A percentile compares a stretch with the other conserved stretches of the same genome.
These are phyloP conservation scores for Colletotrichum agaves DNA, from an alignment of 2,329 filamentous ascomycete species.

Conservation along the genomic window DNA sequence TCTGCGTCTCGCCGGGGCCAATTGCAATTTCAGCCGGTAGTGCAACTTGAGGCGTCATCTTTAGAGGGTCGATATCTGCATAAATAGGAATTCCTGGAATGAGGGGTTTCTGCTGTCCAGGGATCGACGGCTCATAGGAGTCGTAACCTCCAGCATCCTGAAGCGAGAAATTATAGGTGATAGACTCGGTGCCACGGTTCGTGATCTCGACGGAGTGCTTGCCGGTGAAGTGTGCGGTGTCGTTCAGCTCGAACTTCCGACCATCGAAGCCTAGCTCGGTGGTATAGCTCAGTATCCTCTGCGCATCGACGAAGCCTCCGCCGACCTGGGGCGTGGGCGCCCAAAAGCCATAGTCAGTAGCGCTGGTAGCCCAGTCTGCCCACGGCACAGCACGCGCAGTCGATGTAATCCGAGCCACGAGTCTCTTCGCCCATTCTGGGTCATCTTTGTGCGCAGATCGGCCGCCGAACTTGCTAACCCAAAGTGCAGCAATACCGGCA, in stretches of 20 bases:
- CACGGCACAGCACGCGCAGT: slow-evolving; percentile 3
- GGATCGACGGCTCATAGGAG: neutral
- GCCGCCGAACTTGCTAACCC: slow-evolving; percentile 42
- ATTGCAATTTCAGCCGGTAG: slow-evolving; percentile 10
- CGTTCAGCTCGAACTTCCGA: slow-evolving; percentile 57
- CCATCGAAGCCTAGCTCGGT: slow-evolving; percentile 50
- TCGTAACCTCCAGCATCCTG: slow-evolving; percentile 45
- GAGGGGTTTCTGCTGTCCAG: neutral
- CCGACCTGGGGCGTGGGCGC: slow-evolving; percentile 50
- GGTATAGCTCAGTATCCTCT: slow-evolving; percentile 54
- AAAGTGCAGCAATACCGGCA: slow-evolving; percentile 10
- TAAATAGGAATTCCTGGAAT: neutral
- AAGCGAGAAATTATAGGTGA: slow-evolving; percentile 53
- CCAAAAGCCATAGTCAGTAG: slow-evolving; percentile 13
- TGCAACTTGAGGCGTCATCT: slow-evolving; percentile 14
- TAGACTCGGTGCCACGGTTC: slow-evolving; percentile 53
- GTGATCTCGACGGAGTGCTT: slow-evolving; percentile 51
- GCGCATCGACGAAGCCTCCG: slow-evolving; percentile 58
- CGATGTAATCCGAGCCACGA: neutral
- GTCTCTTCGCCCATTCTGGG: neutral
- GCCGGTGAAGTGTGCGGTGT: slow-evolving; percentile 55
- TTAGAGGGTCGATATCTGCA: neutral
- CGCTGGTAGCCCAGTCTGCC: slow-evolving; percentile 18
- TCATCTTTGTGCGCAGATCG: slow-evolving; percentile 45
- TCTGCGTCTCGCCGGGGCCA: slow-evolving; percentile 12